Conservation (phyloP, 1,139 yeast species). For the Saccharomyces hybrid region DNA sequence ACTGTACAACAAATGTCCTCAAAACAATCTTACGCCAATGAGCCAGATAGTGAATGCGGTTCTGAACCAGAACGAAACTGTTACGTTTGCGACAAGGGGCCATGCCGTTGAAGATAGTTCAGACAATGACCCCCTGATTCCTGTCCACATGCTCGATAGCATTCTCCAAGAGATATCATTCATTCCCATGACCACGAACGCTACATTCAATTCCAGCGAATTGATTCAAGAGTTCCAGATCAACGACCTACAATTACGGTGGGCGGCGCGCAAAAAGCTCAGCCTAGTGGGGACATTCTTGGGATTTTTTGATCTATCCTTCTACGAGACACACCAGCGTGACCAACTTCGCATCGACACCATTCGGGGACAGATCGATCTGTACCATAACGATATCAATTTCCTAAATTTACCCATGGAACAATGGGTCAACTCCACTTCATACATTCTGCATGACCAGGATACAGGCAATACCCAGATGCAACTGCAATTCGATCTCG, state of each 20-base stretch:
- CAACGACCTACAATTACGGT: constrained; percentile 27
- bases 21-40: background rate
- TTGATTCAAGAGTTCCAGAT: constrained; percentile 31
- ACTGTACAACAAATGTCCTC: background rate
- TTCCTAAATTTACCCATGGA: constrained; percentile 33
- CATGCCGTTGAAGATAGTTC: background rate
- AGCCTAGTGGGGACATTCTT: constrained; percentile 27
- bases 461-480: constrained; percentile 14
- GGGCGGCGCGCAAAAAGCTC: constrained; percentile 28
- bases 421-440: constrained; percentile 34
- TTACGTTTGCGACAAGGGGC: background rate
- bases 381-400: constrained; percentile 30
- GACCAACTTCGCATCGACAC: constrained; percentile 7
- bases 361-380: constrained; percentile 30
- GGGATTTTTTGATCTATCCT: constrained; percentile 23
- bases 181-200: constrained; percentile 6
- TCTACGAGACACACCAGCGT: constrained; percentile 16
- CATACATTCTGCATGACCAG: constrained; percentile 23
- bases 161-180: background rate
- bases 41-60: constrained; percentile 5
- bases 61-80: constrained; percentile 2
- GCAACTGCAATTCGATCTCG: constrained; percentile 27
- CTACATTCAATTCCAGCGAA: constrained; percentile 19
- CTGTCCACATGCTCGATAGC: constrained; percentile 17
- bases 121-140: background rate